Conservation (phyloP, 1,284 basidiomycete genomes). For the Trametes versicolor region DNA sequence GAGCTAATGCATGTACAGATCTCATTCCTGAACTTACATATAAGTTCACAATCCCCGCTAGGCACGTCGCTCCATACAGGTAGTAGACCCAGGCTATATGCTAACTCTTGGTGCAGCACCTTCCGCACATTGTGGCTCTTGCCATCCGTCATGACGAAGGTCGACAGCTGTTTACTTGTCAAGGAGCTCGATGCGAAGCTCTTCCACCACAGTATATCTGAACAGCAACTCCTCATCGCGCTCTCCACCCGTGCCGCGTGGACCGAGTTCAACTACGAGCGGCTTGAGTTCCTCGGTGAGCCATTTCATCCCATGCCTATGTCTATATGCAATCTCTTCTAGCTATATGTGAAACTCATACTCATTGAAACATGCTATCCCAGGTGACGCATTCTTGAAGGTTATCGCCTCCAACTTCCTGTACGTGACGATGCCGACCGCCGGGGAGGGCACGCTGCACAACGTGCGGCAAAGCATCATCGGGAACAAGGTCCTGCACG, state of each 20-base stretch:
- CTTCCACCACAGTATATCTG: conserved; percentile 68
- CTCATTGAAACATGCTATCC: conserved; percentile 9
- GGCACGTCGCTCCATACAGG: conserved; percentile 50
- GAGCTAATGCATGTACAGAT: conserved; percentile 52
- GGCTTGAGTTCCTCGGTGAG: conserved; percentile 81
- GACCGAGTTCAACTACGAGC: conserved; percentile 79
- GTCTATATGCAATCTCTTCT: too few species aligned
- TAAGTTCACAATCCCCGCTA: conserved; percentile 77
- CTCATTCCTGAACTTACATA: conserved; percentile 81
- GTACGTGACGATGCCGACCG: conserved; percentile 71
- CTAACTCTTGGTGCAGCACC: conserved; percentile 51
- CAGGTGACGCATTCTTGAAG: conserved; percentile 86
- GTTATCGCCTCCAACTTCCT: conserved; percentile 78
- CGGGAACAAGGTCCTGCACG: conserved; percentile 73
- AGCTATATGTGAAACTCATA: too few species aligned
- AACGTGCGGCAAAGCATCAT: conserved; percentile 71
- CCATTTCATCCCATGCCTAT: too few species aligned
- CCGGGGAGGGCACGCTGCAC: conserved; percentile 73
- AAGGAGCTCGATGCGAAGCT: conserved; percentile 80
- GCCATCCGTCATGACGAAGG: conserved; percentile 74
- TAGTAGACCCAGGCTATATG: too few species aligned
- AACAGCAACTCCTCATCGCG: conserved; percentile 69
- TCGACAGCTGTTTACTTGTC: conserved; percentile 77
- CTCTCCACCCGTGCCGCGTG: conserved; percentile 73
- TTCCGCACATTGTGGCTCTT: conserved; percentile 72